Evolutionary conservation across 1,284 basidiomycete species (phyloP).

Genomic region (Tylopilus sp.): DNA sequence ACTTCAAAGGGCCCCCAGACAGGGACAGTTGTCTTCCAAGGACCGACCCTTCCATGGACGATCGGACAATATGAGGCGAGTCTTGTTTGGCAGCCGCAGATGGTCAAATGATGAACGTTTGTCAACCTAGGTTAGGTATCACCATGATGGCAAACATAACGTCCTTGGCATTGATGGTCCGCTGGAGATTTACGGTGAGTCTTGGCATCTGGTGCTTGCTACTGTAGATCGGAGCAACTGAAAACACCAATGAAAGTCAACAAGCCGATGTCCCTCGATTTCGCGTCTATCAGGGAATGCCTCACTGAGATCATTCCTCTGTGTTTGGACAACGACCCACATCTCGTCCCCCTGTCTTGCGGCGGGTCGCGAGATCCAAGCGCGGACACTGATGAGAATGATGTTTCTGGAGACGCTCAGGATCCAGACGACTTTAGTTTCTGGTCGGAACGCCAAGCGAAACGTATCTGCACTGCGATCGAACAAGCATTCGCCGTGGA

Average conservation of each 20-base stretch:
- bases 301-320: conserved; percentile 78
- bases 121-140: conserved; percentile 62
- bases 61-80: conserved; percentile 83
- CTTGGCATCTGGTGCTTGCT: background rate
- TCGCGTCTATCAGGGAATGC: conserved; percentile 59
- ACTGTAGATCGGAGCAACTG: conserved; percentile 4
- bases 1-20: conserved; percentile 42
- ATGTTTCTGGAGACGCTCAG: conserved; percentile 41
- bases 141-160: conserved; percentile 94
- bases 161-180: conserved; percentile 85
- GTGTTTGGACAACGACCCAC: conserved; percentile 82
- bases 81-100: background rate
- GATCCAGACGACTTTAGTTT: conserved; percentile 93
- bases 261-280: conserved; percentile 58
- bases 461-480: conserved; percentile 77
- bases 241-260: conserved; percentile 49
- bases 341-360: conserved; percentile 76
- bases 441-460: conserved; percentile 88
- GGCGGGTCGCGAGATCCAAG: conserved; percentile 34
- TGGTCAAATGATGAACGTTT: conserved; percentile 1
- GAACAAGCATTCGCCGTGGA: conserved; percentile 84
- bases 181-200: conserved; percentile 83
- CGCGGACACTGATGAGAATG: conserved; percentile 13
- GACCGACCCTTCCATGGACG: conserved; percentile 81
- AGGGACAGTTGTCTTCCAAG: conserved; percentile 75